Evolutionary conservation across 2,329 filamentous ascomycete genomes (phyloP), one percentile per base, ranked within the genome.

Genomic region (Epichloe coenophiala): DNA sequence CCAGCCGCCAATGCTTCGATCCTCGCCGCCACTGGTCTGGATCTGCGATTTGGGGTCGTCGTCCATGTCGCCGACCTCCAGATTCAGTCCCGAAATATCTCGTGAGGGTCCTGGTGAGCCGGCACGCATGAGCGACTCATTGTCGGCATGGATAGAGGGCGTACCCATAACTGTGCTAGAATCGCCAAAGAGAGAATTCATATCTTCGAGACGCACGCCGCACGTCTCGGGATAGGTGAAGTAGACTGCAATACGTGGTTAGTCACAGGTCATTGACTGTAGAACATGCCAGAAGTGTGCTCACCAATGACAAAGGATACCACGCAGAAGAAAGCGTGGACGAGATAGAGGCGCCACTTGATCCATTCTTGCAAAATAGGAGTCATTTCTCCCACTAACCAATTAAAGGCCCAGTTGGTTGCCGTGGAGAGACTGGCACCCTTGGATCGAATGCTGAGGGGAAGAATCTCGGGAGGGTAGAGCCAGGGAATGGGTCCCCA

Each of bases 401-500:
- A 98, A 69, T 98, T 98, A 69, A 93, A 95, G 1, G 91, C 89
- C 93, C 93, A 98, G 65, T 98, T 98, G 35, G 90, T 84, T 17
- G 93, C 93, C 2, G 93, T 97, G 54, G 91, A 96, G 65, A 98
- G 70, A 76, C 89, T 95, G 49, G 93, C 91, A 54, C 93, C 93
- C 74, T 97, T 97, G 53, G 91, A 95, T 61, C 93, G 84, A 64
- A 97, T 96, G 72, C 89, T 96, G 54, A 98, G 75, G 4, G 93
- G 93, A 42, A 98, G 75, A 55, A 98, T 98, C 75, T 98, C 93
- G n/a, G 93, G 93, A 13, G 93, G 93, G 66, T 97, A 97, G 15
- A 98, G 74, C 93, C 93, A 98, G 8, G 93, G 93, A 54, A 98
- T 95, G 1, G 93, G 93, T 17, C 93, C 93, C 93, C 93, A 98